Evolutionary conservation across 2,329 filamentous ascomycete species (phyloP).

Genomic region (Trichothecium sympodiale): DNA sequence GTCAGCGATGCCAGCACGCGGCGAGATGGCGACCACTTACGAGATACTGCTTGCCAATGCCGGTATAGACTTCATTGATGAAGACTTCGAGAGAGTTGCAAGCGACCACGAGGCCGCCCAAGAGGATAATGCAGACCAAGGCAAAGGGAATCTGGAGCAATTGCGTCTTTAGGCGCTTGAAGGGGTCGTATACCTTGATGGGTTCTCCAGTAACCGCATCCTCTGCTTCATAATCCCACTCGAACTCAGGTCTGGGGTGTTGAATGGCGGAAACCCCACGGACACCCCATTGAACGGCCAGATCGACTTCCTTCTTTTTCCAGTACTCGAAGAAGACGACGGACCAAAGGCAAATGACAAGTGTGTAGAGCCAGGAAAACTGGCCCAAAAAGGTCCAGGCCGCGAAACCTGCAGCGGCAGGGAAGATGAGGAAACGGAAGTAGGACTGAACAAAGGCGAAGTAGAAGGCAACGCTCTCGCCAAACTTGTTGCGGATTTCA

Average conservation of each 20-base stretch:
- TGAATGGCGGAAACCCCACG: conserved; percentile 76
- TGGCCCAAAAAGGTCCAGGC: conserved; percentile 75
- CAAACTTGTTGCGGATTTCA: conserved; percentile 64
- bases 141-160: conserved; percentile 79
- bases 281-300: conserved; percentile 82
- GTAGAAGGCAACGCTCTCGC: conserved; percentile 83
- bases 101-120: conserved; percentile 73
- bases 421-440: conserved; percentile 75
- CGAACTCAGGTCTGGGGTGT: conserved; percentile 64
- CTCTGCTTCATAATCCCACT: conserved; percentile 63
- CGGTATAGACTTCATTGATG: conserved; percentile 85
- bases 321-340: conserved; percentile 89
- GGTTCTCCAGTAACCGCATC: conserved; percentile 77
- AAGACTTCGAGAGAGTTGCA: conserved; percentile 94
- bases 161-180: conserved; percentile 66
- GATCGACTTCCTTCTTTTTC: conserved; percentile 84
- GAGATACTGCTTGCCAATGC: conserved; percentile 75
- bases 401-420: conserved; percentile 64
- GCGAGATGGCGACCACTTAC: conserved; percentile 34
- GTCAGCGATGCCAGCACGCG: conserved; percentile 5
- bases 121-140: conserved; percentile 54
- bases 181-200: conserved; percentile 62
- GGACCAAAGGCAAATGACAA: conserved; percentile 74
- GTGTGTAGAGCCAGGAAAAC: conserved; percentile 72
- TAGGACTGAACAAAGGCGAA: conserved; percentile 91